phyloP scores from a whole-genome alignment of 2,329 filamentous ascomycete species.

The Moelleriella libera region DNA sequence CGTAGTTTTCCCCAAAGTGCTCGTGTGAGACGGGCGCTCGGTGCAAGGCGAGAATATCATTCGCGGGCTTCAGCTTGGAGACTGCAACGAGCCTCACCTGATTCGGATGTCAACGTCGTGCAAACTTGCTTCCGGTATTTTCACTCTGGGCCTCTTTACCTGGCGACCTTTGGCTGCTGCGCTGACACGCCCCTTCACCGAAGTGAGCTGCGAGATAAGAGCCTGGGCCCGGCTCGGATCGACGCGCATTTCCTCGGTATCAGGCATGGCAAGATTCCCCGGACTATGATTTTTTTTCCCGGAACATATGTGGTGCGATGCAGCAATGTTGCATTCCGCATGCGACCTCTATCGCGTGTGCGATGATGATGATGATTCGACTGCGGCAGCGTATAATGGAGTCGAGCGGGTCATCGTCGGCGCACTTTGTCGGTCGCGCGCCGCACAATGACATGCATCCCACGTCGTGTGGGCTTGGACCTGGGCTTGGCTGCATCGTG shows the following conservation, averaged over 20 bases:
- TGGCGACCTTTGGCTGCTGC: conserved; percentile 37
- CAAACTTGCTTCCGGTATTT: too few species aligned
- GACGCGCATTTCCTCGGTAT: conserved; percentile 41
- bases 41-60: conserved; percentile 79
- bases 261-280: neutral
- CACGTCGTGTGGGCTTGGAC: too few species aligned
- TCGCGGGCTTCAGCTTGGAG: conserved; percentile 87
- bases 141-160: conserved; percentile 22
- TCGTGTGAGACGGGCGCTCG: conserved; percentile 40
- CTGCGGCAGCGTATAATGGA: neutral
- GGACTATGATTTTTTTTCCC: neutral
- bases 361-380: neutral
- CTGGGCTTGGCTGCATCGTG: too few species aligned
- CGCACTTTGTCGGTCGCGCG: neutral
- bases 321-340: neutral
- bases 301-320: neutral
- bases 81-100: conserved; percentile 83
- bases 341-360: neutral
- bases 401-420: conserved; percentile 4
- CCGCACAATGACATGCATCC: too few species aligned
- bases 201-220: conserved; percentile 47
- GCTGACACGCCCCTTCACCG: conserved; percentile 43
- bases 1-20: conserved; percentile 96
- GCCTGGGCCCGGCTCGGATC: conserved; percentile 45
- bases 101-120: too few species aligned